Evolutionary conservation across 1,284 basidiomycete genomes (phyloP).

Genomic region (Hemileccinum hortonii): DNA sequence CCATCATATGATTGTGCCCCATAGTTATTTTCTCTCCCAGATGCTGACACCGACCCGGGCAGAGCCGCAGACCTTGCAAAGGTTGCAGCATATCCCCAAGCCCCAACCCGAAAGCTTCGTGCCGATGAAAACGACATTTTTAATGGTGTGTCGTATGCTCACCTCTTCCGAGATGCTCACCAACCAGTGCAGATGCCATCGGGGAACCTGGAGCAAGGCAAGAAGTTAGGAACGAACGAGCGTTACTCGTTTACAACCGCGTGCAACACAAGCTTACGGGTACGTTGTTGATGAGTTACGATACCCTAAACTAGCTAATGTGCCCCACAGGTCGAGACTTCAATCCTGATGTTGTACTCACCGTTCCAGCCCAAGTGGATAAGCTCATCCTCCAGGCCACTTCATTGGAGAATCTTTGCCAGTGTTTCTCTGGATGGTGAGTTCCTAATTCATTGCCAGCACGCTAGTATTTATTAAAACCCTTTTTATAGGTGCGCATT

Average conservation of each 20-base stretch:
- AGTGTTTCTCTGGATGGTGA: slow-evolving; percentile 94
- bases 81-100: slow-evolving; percentile 72
- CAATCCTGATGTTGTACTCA: slow-evolving; percentile 74
- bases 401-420: slow-evolving; percentile 89
- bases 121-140: slow-evolving; percentile 84
- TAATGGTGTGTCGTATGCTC: slow-evolving; percentile 49
- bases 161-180: neutral
- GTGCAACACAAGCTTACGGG: slow-evolving; percentile 93
- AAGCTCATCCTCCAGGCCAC: slow-evolving; percentile 90
- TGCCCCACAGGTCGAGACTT: slow-evolving; percentile 77
- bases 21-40: slow-evolving; percentile 20
- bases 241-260: slow-evolving; percentile 87
- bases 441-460: neutral
- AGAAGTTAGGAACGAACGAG: slow-evolving; percentile 89
- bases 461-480: neutral
- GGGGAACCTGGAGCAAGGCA: slow-evolving; percentile 56
- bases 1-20: neutral
- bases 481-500: slow-evolving; percentile 42
- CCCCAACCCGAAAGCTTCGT: slow-evolving; percentile 68
- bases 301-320: neutral
- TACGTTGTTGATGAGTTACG: slow-evolving; percentile 32
- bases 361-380: slow-evolving; percentile 81
- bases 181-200: slow-evolving; percentile 47
- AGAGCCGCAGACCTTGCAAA: slow-evolving; percentile 63
- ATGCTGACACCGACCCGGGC: slow-evolving; percentile 47